Conservation (phyloP, 208 protist genomes). For the Wallacemonas rigidus region DNA sequence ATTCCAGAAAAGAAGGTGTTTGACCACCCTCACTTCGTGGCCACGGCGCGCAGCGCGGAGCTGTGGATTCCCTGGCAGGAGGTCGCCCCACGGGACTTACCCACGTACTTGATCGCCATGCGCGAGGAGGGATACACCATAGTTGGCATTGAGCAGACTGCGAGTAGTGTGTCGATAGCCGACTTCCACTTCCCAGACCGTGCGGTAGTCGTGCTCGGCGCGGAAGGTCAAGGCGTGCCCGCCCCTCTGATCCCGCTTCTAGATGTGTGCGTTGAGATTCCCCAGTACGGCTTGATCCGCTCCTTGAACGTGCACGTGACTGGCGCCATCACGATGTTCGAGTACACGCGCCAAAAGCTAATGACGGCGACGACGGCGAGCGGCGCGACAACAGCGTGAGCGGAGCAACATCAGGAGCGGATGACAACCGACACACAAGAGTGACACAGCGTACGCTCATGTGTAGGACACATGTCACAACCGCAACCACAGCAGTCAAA, state of each 20-base stretch:
- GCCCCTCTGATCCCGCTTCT: constrained; percentile 72
- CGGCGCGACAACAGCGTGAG: no score
- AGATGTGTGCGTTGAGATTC: constrained; percentile 92
- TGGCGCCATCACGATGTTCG: constrained; percentile 88
- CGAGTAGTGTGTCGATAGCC: constrained; percentile 73
- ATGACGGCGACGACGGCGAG: constrained; percentile 32
- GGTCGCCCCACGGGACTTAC: constrained; percentile 53
- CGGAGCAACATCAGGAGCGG: no score
- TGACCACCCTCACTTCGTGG: constrained; percentile 88
- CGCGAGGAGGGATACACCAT: constrained; percentile 82
- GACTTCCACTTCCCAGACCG: constrained; percentile 69
- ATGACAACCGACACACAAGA: no score
- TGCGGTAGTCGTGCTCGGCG: constrained; percentile 78
- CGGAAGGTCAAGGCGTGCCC: constrained; percentile 90
- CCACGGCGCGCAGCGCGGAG: constrained; percentile 86
- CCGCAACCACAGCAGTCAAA: no score
- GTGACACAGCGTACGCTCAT: no score
- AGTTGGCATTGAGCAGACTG: constrained; percentile 91
- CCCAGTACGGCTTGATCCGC: constrained; percentile 91
- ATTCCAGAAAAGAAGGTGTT: constrained; percentile 77
- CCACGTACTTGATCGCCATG: constrained; percentile 58
- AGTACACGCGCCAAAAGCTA: constrained; percentile 87
- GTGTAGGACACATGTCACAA: no score
- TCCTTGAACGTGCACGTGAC: constrained; percentile 94
- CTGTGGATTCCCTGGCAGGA: constrained; percentile 88